phyloP scores from a whole-genome alignment of 768 basidiomycete species.

The Agaricus blazei region DNA sequence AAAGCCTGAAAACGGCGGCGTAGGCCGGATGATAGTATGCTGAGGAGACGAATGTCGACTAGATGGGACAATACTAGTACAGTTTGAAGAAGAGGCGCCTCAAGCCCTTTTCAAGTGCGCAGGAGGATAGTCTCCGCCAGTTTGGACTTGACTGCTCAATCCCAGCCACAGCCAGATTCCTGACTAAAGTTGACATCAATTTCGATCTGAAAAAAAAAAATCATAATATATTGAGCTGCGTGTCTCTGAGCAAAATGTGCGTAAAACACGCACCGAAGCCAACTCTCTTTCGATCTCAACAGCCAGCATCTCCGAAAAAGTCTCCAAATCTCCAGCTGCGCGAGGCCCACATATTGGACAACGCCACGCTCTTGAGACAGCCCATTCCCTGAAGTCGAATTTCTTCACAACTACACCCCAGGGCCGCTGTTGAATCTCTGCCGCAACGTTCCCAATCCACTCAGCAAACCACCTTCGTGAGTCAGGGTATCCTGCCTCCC shows the following conservation, averaged over 20 bases:
- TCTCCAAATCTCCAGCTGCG: conserved; percentile 23
- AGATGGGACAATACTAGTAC: no score
- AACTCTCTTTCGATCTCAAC: conserved; percentile 28
- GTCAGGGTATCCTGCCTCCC: conserved; percentile 14
- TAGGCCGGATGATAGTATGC: no score
- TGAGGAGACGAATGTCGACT: no score
- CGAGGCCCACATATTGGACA: conserved; percentile 23
- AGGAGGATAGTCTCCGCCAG: not conserved
- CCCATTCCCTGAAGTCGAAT: conserved; percentile 23
- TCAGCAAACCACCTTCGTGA: conserved; percentile 27
- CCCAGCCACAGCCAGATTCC: conserved; percentile 8
- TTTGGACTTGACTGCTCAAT: not conserved
- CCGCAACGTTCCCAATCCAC: conserved; percentile 26
- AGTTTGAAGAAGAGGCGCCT: not conserved
- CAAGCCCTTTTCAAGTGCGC: no score
- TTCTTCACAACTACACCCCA: conserved; percentile 29
- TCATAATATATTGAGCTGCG: not conserved
- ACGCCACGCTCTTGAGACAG: conserved; percentile 16
- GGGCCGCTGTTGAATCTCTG: conserved; percentile 24
- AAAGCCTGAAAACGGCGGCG: no score
- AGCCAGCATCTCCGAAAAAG: conserved; percentile 25
- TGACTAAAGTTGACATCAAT: conserved; percentile 19
- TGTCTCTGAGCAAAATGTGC: not conserved
- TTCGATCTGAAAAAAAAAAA: conserved; percentile 15
- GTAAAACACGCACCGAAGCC: conserved; percentile 18